Percentiles rank a stretch among this genome's conserved stretches.
Conservation (phyloP, 202 grass and related monocot species). For the Saccharum hybrid region DNA sequence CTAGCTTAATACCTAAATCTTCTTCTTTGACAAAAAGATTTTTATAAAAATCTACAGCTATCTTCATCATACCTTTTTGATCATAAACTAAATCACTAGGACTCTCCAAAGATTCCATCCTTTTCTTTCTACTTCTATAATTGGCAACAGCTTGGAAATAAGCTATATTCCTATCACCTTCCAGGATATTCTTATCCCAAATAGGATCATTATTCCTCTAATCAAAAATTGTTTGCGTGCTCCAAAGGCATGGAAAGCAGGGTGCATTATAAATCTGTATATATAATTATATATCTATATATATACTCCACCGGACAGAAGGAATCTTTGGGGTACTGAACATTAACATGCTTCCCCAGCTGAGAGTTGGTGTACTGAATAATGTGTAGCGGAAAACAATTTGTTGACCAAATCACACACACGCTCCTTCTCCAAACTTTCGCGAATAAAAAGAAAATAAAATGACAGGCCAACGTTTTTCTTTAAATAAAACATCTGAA, state of each 20-base stretch:
- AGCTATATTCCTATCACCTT: too few relatives aligned
- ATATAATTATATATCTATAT: background rate
- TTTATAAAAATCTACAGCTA: too few relatives aligned
- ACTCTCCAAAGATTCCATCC: too few relatives aligned
- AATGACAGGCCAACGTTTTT: background rate
- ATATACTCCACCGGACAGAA: background rate
- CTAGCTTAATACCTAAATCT: too few relatives aligned
- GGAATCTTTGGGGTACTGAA: conserved; percentile 31
- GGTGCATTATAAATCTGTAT: background rate
- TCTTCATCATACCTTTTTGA: too few relatives aligned
- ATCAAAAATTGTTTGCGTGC: background rate
- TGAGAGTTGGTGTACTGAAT: background rate
- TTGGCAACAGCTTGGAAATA: too few relatives aligned
- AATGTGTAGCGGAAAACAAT: background rate
- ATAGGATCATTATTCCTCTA: background rate
- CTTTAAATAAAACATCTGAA: background rate
- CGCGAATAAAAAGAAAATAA: background rate
- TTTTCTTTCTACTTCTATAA: too few relatives aligned
- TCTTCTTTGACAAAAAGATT: too few relatives aligned
- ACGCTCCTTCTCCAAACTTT: conserved; percentile 6
- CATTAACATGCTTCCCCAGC: background rate
- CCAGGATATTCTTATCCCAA: too few relatives aligned
- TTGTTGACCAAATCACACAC: conserved; percentile 24
- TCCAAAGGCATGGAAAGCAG: background rate
- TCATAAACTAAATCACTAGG: too few relatives aligned